Base-by-base conservation (phyloP, 371 early-diverging fungal species). In the Mucor circinelloides region DNA sequence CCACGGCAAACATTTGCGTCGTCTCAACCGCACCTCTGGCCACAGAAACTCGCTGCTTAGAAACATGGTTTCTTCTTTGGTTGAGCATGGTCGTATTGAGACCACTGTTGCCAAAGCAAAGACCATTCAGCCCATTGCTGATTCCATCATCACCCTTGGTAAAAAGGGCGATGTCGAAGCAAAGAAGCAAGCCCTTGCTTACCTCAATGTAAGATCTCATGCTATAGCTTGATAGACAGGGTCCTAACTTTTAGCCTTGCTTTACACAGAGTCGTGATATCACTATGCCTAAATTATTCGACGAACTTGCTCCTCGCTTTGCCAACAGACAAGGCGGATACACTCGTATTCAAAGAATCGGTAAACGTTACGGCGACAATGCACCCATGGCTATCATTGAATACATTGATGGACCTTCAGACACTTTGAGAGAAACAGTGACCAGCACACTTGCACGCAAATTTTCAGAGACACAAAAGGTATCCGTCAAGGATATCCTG, bases 51-150 rank as follows among this genome's bases (percentile, higher is more conserved):
- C 91, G 30, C 86, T 96, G 81, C 80, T 96, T 34, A 83, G 94
- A 63, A 97, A 95, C 80, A 79, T 96, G 76, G 90, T 90, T 31
- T 91, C 96, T 57, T 90, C 94, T 32, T 87, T 98, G 36, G 89
- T 99, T 67, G 83, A 92, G 70, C 86, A 95, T 76, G 98, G 95
- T 64, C 88, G 95, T 59, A 94, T 99, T 62, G 90, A 93, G 75
- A 99, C 98, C 4, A 99, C 99, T 0, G 77, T 95, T 31, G 91
- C 98, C 13, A 96, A 97, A 75, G 99, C 98, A 28, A 96, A 95
- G 78, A 94, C 94, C 74, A 78, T 97, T 48, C 85, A 93, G 77
- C 89, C 91, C 46, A 77, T 91, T 58, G 96, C 93, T 25, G 97
- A 98, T 75, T 83, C 90, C 77, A 92, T 94, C 89, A 87, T 94